Percentiles rank a stretch among this genome's conserved stretches.
Conservation (phyloP, 1,284 basidiomycete species). For the Schizophyllum amplum region DNA sequence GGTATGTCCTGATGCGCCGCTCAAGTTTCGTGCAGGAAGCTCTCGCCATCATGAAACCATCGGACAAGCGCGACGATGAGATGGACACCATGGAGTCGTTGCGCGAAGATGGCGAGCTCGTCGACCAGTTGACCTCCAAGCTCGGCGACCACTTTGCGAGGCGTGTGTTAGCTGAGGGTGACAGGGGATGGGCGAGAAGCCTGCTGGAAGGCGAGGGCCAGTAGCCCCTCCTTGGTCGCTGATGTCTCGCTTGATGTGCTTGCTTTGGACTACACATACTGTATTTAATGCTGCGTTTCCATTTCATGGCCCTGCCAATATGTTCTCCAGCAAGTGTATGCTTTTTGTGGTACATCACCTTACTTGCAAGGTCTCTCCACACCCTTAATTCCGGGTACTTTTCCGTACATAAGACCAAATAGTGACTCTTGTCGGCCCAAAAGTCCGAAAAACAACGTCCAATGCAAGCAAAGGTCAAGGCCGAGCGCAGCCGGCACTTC, state of each 20-base stretch:
- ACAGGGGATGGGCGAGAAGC: neutral
- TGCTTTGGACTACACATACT: neutral
- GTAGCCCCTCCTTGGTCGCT: neutral
- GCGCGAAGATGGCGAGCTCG: constrained; percentile 41
- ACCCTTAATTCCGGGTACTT: too few relatives aligned
- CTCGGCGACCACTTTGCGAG: constrained; percentile 58
- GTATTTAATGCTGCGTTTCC: too few relatives aligned
- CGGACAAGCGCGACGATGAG: constrained; percentile 13
- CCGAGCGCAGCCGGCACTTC: too few relatives aligned
- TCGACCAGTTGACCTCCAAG: constrained; percentile 39
- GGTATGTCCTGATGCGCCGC: neutral
- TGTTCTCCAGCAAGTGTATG: too few relatives aligned
- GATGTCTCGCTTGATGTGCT: neutral
- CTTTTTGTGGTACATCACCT: too few relatives aligned
- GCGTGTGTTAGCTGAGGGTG: constrained; percentile 22
- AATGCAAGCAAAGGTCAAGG: too few relatives aligned
- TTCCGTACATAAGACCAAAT: too few relatives aligned
- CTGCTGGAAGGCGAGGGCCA: neutral
- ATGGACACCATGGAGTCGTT: constrained; percentile 50
- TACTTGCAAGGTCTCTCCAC: too few relatives aligned
- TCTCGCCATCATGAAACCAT: constrained; percentile 44
- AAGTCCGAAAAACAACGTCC: too few relatives aligned
- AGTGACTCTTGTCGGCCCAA: too few relatives aligned
- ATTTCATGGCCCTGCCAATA: too few relatives aligned
- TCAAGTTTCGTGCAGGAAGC: constrained; percentile 36